Conservation (phyloP, 495 filamentous ascomycete genomes). For the Penicillium silybi region DNA sequence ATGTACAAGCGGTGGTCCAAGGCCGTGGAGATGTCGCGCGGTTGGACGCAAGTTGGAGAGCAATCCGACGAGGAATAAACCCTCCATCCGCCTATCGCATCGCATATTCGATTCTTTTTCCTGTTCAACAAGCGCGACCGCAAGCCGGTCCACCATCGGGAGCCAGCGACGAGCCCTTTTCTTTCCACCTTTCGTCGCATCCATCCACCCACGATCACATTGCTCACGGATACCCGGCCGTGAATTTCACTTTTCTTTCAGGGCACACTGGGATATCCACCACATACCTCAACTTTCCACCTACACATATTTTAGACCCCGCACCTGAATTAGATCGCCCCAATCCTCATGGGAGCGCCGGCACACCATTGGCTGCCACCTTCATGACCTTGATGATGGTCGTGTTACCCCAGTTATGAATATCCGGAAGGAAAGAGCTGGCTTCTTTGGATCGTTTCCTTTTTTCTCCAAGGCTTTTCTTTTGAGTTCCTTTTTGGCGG, state of each 20-base stretch:
- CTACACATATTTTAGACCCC: constrained; percentile 25
- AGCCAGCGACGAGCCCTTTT: neutral
- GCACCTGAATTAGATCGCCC: constrained; percentile 16
- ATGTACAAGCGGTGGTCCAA: constrained; percentile 81
- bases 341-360: constrained; percentile 18
- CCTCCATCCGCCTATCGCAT: neutral
- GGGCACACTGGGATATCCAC: constrained; percentile 9
- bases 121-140: constrained; percentile 6
- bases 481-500: neutral
- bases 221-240: neutral
- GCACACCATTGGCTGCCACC: constrained; percentile 3
- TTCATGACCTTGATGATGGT: constrained; percentile 30
- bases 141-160: constrained; percentile 6
- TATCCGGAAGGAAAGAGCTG: constrained; percentile 9
- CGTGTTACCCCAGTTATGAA: constrained; percentile 13
- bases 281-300: constrained; percentile 12
- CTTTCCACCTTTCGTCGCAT: neutral
- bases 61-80: constrained; percentile 36
- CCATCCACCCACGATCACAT: neutral
- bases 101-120: constrained; percentile 5
- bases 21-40: constrained; percentile 85
- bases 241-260: neutral
- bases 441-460: constrained; percentile 2
- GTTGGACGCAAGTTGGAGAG: constrained; percentile 59
- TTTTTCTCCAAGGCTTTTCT: neutral